These are phyloP conservation scores for Cystobasidium slooffiae DNA, from an alignment of 1,284 basidiomycete species.

Conservation along the genomic window DNA sequence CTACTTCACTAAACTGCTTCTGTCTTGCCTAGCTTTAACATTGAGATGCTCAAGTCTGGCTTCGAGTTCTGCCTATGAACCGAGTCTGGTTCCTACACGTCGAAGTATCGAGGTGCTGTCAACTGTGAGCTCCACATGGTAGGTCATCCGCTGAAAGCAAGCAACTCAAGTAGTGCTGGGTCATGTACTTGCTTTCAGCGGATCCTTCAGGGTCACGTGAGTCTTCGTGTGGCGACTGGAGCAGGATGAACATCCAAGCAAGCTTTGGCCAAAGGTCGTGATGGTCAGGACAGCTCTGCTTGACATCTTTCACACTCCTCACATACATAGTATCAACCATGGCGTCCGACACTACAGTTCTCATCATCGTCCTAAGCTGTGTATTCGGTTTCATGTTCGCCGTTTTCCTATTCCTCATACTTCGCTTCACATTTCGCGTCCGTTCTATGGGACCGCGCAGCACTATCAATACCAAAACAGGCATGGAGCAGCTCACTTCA, in stretches of 20 bases:
- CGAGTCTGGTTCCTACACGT: no score
- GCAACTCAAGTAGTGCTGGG: no score
- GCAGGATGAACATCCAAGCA: slow-evolving; percentile 25
- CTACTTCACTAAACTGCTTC: background rate
- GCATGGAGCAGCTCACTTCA: no score
- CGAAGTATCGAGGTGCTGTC: no score
- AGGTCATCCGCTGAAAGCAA: no score
- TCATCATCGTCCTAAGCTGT: slow-evolving; percentile 3
- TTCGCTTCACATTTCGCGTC: slow-evolving; percentile 26
- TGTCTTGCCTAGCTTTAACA: no score
- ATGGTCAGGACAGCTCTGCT: background rate
- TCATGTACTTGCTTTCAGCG: no score
- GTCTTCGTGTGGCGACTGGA: background rate
- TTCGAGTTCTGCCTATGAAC: no score
- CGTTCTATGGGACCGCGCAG: slow-evolving; percentile 9
- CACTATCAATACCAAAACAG: background rate
- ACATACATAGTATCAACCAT: background rate
- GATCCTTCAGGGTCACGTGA: slow-evolving; percentile 2
- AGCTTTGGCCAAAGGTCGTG: slow-evolving; percentile 5
- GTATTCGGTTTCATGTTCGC: slow-evolving; percentile 20
- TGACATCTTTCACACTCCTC: background rate
- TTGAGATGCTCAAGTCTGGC: no score
- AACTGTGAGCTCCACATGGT: no score
- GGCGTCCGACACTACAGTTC: slow-evolving; percentile 14
- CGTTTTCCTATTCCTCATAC: slow-evolving; percentile 21